Evolutionary conservation across 2,329 filamentous ascomycete genomes (phyloP).

Genomic region (Alternaria brassicicola): DNA sequence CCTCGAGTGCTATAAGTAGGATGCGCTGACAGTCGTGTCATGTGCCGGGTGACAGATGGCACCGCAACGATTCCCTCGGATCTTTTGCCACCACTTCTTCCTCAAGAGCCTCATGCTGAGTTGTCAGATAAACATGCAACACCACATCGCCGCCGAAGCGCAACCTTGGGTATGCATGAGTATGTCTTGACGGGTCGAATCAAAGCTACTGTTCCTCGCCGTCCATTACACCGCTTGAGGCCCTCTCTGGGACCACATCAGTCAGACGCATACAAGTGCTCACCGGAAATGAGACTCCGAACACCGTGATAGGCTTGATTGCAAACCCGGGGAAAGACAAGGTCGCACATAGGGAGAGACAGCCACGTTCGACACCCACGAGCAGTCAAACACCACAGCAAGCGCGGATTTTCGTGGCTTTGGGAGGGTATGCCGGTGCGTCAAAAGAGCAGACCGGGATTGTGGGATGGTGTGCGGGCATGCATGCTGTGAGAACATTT

Average conservation of each 20-base stretch:
- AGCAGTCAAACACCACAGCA: not conserved
- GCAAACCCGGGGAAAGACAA: not conserved
- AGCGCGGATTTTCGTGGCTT: not conserved
- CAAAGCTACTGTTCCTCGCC: not conserved
- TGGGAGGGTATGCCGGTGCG: constrained; percentile 4
- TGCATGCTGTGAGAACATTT: not conserved
- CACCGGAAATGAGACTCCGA: constrained; percentile 1
- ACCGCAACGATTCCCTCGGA: not conserved
- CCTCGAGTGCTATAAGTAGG: not conserved
- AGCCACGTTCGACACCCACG: not conserved
- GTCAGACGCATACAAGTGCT: not conserved
- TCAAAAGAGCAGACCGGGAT: not conserved
- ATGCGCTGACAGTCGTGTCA: not conserved
- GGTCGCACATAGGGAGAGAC: not conserved
- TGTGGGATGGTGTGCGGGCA: constrained; percentile 7
- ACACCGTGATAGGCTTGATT: not conserved
- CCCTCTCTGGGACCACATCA: not conserved
- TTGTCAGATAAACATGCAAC: not conserved
- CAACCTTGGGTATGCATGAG: not conserved
- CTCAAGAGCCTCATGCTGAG: not conserved
- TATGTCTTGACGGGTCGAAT: not conserved
- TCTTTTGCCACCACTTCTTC: not conserved
- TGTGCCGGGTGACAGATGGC: not conserved
- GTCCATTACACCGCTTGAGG: constrained; percentile 4
- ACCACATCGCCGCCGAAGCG: not conserved